Base-by-base conservation (phyloP, 2,329 filamentous ascomycete species). In the Pseudopithomyces maydicus region DNA sequence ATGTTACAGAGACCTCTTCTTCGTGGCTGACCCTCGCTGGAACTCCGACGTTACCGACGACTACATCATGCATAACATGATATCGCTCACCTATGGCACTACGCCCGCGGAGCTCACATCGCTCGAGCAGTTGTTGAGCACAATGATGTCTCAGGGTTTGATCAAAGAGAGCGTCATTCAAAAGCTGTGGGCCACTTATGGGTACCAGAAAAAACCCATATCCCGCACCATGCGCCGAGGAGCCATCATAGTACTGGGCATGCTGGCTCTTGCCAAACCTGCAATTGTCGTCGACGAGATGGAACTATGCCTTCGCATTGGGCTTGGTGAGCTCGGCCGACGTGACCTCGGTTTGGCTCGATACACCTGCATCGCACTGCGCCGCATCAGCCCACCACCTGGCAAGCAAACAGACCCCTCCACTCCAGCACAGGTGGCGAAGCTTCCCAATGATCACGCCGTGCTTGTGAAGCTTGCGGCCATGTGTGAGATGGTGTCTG, bases 61-160 rank as follows among this genome's bases (percentile, higher is more conserved):
- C 74, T 99, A 96, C 73, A 90, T 99, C 69, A 94, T 94, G 23
- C 88, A 93, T 60, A 99, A 98, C 77, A 99, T 99, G 94, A 98
- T 98, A 77, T 97, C 93, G 82, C 80, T 99, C 70, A 99, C 95
- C 0, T 98, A 97, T 75, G 94, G 93, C 26, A 93, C 94, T 1
- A 96, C 94, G 0, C 92, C 94, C 0, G 95, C 96, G 1, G 95
- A 99, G 74, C 81, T 99, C 53, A 99, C 95, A 0, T 98, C 92
- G 45, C 82, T 99, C 8, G 95, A 99, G 77, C 95, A 99, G 76
- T 82, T 99, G 3, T 82, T 99, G 6, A 92, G 91, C 60, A 98
- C 92, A 0, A 99, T 99, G 95, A 97, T 97, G 91, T 96, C 93
- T 77, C 88, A 89, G 36, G 91, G 92, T 14, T 85, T 93, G 74